Conservation (phyloP, 2,329 filamentous ascomycete genomes). For the Epichloe glyceriae region DNA sequence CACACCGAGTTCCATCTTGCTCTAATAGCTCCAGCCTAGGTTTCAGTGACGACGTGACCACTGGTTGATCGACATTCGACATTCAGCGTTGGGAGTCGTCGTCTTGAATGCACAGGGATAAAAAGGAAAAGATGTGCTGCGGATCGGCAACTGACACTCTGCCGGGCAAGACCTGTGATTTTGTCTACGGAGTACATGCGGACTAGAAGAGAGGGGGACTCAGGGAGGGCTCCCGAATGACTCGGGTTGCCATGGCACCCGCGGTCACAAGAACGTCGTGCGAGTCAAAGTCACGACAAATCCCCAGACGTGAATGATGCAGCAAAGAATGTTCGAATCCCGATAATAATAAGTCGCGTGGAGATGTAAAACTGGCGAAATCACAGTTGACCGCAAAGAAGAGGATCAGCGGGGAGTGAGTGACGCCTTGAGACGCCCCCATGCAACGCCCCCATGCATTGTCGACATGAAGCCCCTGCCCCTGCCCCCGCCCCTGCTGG, state of each 20-base stretch:
- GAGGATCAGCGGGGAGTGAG: neutral
- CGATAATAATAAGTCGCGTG: no score
- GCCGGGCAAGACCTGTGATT: neutral
- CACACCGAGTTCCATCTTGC: neutral
- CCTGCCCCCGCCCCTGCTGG: neutral
- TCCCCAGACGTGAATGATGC: no score
- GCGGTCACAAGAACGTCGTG: no score
- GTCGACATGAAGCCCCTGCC: neutral
- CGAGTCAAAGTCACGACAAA: no score
- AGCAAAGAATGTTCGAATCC: no score
- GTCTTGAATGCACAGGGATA: neutral
- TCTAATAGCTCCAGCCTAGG: neutral
- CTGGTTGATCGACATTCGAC: neutral
- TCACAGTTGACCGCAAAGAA: neutral
- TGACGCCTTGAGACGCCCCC: neutral
- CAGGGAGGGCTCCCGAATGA: no score
- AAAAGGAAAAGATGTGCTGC: neutral
- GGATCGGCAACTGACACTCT: neutral
- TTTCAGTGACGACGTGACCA: neutral
- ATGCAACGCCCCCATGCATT: no score
- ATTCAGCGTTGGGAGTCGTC: neutral
- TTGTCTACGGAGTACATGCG: neutral
- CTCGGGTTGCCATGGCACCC: no score
- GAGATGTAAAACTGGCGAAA: no score
- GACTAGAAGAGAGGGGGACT: no score